Evolutionary conservation across 352 stramenopile genomes (phyloP).

Genomic region (Phytophthora ramorum): DNA sequence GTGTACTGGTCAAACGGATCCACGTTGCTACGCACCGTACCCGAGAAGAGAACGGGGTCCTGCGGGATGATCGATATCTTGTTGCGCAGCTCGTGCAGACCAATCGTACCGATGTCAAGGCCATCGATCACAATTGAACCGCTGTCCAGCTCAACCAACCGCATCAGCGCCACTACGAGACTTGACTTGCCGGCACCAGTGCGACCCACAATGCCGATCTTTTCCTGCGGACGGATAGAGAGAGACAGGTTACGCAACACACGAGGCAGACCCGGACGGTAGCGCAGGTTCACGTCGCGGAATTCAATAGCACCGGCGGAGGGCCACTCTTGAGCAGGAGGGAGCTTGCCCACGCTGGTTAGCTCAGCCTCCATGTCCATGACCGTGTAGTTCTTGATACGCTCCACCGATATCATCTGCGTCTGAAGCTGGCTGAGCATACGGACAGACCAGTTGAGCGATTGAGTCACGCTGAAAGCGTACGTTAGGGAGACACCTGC

Average conservation of each 20-base stretch:
- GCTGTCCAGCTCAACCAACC: constrained; percentile 89
- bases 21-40: constrained; percentile 92
- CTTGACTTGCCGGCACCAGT: constrained; percentile 92
- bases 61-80: constrained; percentile 93
- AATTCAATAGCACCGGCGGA: constrained; percentile 85
- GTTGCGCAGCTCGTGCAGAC: constrained; percentile 57
- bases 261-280: constrained; percentile 76
- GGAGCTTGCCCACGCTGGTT: constrained; percentile 85
- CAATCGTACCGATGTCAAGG: constrained; percentile 61
- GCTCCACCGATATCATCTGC: constrained; percentile 82
- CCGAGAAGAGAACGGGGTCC: constrained; percentile 95
- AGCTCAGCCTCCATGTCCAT: constrained; percentile 82
- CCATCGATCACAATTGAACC: constrained; percentile 71
- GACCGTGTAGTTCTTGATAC: constrained; percentile 74
- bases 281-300: constrained; percentile 88
- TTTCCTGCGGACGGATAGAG: constrained; percentile 81
- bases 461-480: constrained; percentile 84
- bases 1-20: constrained; percentile 93
- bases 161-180: constrained; percentile 91
- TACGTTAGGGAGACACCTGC: constrained; percentile 80
- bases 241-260: constrained; percentile 81
- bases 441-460: constrained; percentile 75
- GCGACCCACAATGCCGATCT: constrained; percentile 85
- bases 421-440: constrained; percentile 83
- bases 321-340: constrained; percentile 82